Conservation (phyloP, 2,329 filamentous ascomycete species). For the Sporothrix humicola region DNA sequence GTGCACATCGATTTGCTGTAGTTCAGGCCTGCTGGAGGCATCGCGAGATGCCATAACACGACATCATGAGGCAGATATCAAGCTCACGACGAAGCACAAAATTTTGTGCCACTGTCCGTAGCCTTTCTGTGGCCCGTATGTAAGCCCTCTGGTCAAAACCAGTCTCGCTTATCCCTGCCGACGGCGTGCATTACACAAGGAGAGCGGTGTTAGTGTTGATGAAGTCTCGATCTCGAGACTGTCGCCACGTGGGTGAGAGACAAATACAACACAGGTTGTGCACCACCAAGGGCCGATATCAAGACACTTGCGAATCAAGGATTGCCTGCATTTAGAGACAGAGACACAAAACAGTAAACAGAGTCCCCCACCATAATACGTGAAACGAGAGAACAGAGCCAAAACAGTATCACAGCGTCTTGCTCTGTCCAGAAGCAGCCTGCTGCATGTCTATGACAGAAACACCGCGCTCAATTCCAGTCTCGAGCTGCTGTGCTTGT, state of each 20-base stretch:
- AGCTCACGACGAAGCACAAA: background rate
- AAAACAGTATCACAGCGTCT: background rate
- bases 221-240: background rate
- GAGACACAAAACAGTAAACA: background rate
- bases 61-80: background rate
- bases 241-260: background rate
- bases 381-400: background rate
- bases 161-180: background rate
- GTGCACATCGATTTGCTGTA: background rate
- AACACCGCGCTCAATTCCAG: background rate
- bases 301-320: background rate
- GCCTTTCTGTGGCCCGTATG: background rate
- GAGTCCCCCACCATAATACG: background rate
- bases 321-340: background rate
- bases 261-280: background rate
- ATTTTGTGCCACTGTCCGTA: background rate
- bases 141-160: background rate
- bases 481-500: background rate
- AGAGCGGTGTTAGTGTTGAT: background rate
- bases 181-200: background rate
- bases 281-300: background rate
- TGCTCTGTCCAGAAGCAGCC: background rate
- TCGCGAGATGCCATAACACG: background rate
- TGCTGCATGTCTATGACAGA: constrained; percentile 1
- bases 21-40: background rate